A percentile compares a stretch with the other conserved stretches of the same genome.
Conservation (phyloP, 2,329 filamentous ascomycete species). For the Aphanoascus verrucosus region DNA sequence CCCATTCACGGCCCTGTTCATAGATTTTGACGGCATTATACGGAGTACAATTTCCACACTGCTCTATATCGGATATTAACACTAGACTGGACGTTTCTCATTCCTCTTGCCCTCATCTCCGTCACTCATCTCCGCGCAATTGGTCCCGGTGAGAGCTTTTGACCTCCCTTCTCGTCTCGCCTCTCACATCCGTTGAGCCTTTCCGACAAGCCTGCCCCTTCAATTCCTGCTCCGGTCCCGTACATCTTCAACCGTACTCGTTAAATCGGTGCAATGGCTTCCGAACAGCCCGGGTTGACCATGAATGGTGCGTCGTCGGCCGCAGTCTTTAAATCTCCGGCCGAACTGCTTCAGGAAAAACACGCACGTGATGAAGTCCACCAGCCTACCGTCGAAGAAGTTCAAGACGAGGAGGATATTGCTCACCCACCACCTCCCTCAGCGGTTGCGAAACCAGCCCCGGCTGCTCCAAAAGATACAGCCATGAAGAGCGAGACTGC, state of each 20-base stretch:
- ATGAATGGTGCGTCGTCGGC: slow-evolving; percentile 10
- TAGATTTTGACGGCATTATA: background rate
- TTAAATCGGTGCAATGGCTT: slow-evolving; percentile 5
- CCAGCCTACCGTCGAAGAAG: slow-evolving; percentile 67
- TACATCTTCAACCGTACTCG: background rate
- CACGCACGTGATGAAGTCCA: slow-evolving; percentile 44
- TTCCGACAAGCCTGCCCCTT: too few species aligned
- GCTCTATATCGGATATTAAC: background rate
- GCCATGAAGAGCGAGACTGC: slow-evolving; percentile 45
- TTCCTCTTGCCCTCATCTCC: background rate
- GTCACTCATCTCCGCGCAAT: background rate
- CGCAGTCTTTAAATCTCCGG: slow-evolving; percentile 33
- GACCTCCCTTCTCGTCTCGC: background rate
- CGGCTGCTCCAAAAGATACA: slow-evolving; percentile 33
- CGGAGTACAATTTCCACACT: background rate
- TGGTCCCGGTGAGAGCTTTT: background rate
- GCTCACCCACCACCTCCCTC: slow-evolving; percentile 45
- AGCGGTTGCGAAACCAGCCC: slow-evolving; percentile 24
- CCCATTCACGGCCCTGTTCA: slow-evolving; percentile 3
- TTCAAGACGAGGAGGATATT: slow-evolving; percentile 65
- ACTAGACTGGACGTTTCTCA: background rate
- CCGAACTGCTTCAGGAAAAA: slow-evolving; percentile 44
- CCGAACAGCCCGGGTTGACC: slow-evolving; percentile 11
- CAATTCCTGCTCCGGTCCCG: background rate
- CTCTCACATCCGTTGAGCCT: background rate